Base-by-base conservation (phyloP, 495 filamentous ascomycete species). In the Hypoxylon cercidicola region DNA sequence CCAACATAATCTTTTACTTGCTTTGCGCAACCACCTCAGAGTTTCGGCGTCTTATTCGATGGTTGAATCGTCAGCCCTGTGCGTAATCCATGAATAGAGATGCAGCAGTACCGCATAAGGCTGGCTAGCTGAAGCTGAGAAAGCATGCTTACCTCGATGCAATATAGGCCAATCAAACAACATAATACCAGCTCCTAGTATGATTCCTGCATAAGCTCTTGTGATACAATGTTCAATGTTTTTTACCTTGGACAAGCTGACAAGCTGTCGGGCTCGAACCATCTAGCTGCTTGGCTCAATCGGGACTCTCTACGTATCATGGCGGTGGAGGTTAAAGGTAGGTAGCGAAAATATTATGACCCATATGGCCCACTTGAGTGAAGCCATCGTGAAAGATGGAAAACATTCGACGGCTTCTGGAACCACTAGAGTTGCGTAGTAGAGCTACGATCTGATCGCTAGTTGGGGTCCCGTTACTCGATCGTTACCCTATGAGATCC, bases 401-500 rank as follows among this genome's bases (percentile, higher is more conserved):
- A 46, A 66, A 62, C 63, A 30, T 70, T 62, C 57, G 63, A 70
- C 58, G 47, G 20, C 13, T 34, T 23, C 41, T 63, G 45, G 63
- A 58, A 54, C 45, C 60, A 62, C 39, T 61, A 46, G 19, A 51
- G 55, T 44, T 43, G 46, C 57, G 50, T 23, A 63, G 47, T 16
- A 56, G 47, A 32, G 43, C 57, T 54, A 70, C 67, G 54, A 68
- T 37, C 59, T 53, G 48, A 48, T 50, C 6, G 34, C 23, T 56
- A 40, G 64, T 58, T n/a, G n/a, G 57, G 70, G 44, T 15, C 45
- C 28, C 25, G 68, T 73, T 71, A 73, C 64, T 59, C 53, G 57
- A 69, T 71, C 64, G 68, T 71, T 73, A 71, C 68, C 64, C 62
- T 64, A 71, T 71, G 21, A 57, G 60, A 73, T 73, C 71, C 71